Conservation (phyloP, 2,329 filamentous ascomycete species). For the Madurella fahalii region DNA sequence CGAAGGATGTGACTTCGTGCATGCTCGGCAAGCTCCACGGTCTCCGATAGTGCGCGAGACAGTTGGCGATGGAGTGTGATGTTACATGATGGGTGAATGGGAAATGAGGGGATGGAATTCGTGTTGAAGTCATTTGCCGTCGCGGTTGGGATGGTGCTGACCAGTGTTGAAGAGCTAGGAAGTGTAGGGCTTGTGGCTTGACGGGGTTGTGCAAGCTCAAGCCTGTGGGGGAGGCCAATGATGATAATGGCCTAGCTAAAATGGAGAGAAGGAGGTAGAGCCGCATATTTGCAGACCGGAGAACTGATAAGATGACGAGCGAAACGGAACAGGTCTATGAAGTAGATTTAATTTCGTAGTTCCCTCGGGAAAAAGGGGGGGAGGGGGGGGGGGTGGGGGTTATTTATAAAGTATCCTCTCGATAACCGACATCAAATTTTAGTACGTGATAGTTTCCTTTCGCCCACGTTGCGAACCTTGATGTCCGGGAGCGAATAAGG, state of each 20-base stretch:
- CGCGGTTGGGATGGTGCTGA: background rate
- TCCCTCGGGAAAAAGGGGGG: too few relatives aligned
- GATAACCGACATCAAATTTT: too few relatives aligned
- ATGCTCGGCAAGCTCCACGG: conserved; percentile 53
- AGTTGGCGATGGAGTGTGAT: conserved; percentile 56
- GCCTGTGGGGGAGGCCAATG: background rate
- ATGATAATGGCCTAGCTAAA: background rate
- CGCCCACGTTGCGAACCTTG: background rate
- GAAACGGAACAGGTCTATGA: too few relatives aligned
- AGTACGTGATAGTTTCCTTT: background rate
- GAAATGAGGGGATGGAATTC: conserved; percentile 29
- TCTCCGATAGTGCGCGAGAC: conserved; percentile 53
- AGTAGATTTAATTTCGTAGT: too few relatives aligned
- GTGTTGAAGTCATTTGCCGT: conserved; percentile 18
- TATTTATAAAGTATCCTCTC: too few relatives aligned
- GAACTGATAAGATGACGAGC: background rate
- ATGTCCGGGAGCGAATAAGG: background rate
- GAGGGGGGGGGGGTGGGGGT: too few relatives aligned
- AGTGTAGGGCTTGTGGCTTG: background rate
- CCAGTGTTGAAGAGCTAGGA: background rate
- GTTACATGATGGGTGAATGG: conserved; percentile 65
- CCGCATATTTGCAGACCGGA: background rate
- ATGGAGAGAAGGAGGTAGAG: background rate
- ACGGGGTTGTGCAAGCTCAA: background rate
- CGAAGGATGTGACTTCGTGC: conserved; percentile 59